Percentiles rank a stretch among this genome's conserved stretches.
phyloP scores from a whole-genome alignment of 345 rosid genomes.

The Zanthoxylum bungeanum region DNA sequence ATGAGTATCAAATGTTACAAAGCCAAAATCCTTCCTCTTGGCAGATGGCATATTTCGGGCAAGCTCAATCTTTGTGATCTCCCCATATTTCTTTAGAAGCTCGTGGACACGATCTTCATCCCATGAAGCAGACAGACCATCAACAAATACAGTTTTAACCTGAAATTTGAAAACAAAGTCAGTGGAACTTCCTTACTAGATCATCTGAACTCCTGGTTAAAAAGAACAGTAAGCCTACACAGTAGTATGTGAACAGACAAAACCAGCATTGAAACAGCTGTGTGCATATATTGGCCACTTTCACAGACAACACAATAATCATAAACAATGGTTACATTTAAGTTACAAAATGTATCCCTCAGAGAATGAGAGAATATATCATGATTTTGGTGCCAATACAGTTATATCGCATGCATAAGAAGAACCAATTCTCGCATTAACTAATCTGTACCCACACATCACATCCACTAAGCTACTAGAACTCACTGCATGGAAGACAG shows the following conservation, averaged over 20 bases:
- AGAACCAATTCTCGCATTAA: background rate
- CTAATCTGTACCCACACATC: background rate
- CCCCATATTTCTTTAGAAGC: constrained; percentile 68
- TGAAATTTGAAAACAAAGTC: constrained; percentile 29
- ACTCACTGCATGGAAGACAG: background rate
- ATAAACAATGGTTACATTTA: background rate
- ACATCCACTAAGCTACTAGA: background rate
- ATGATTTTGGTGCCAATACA: background rate
- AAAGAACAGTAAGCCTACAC: background rate
- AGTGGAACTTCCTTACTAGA: background rate
- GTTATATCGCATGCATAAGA: background rate
- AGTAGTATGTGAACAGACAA: background rate
- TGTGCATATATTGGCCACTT: background rate
- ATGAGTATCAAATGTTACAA: constrained; percentile 88
- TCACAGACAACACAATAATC: background rate
- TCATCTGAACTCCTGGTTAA: background rate
- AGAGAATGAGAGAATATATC: background rate
- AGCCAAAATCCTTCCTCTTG: constrained; percentile 94
- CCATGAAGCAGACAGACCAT: constrained; percentile 91
- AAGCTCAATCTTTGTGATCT: constrained; percentile 89
- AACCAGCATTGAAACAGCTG: background rate
- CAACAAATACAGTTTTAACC: constrained; percentile 92
- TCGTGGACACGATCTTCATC: constrained; percentile 82
- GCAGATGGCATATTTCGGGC: constrained; percentile 98
- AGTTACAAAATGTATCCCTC: background rate